Base-by-base conservation (phyloP, 768 basidiomycete genomes). In the Sutorius australiensis region DNA sequence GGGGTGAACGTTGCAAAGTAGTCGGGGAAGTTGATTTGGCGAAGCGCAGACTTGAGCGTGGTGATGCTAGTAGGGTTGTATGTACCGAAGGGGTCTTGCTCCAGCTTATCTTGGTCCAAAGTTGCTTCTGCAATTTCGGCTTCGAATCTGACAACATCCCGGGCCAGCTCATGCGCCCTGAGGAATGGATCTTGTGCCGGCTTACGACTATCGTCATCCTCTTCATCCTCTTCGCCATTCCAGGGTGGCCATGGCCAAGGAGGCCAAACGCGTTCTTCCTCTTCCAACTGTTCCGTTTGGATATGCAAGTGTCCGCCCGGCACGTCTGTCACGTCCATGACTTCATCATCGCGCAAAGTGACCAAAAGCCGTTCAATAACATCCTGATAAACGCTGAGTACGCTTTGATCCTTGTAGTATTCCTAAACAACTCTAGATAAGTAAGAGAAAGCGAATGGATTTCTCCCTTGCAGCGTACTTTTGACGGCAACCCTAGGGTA, bases 191-290 rank as follows among this genome's bases (percentile, higher is more conserved):
- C 68, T 0, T 61, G 53, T 12, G 62, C 50, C 2, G 57, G 66
- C 50, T 76, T 77, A 37, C 66, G 58, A 34, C 61, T 67, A 28
- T 78, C 75, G 16, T 72, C 68, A 33, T 71, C 70, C 6, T 73
- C 73, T 30, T 73, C 75, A n/a, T 77, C 82, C 16, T 77, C 82
- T 30, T 83, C 83, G 24, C 71, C 83, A 39, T 79, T 85, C 88
- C 89, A 93, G 6, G 92, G 92, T 63, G 89, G 87, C 87, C 87
- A 87, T 14, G 87, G 85, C 86, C 87, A 85, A 36, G 86, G 86
- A 39, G 88, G 89, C 87, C 86, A 89, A 28, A 80, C 73, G 43
- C 32, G 64, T 31, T 70, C 64, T 17, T 51, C 39, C 3, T 63
- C 53, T 72, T 76, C 59, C 49, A 64, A 8, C 60, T 70, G 56